These are phyloP conservation scores for Zychaea mexicana DNA, from an alignment of 371 early-diverging fungal species.

Conservation along the genomic window DNA sequence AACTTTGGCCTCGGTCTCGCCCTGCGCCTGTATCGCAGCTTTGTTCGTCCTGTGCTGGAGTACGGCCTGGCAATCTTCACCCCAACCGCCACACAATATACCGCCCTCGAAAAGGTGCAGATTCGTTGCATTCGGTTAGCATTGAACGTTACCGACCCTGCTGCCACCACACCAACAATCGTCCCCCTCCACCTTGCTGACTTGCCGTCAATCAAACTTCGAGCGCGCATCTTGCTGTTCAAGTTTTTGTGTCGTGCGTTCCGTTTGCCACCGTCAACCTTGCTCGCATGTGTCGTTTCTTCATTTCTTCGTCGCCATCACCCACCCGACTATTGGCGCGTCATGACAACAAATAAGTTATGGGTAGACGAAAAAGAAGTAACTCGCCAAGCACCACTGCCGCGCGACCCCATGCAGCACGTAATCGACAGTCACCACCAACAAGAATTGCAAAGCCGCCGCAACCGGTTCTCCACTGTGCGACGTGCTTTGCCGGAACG, in stretches of 20 bases:
- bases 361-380: too few species aligned
- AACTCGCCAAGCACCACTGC: too few species aligned
- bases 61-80: conserved; percentile 12
- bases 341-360: too few species aligned
- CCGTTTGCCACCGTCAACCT: background rate
- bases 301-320: too few species aligned
- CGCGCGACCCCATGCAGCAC: background rate
- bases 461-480: background rate
- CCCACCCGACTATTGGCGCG: too few species aligned
- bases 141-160: background rate
- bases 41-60: conserved; percentile 10
- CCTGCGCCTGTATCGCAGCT: background rate
- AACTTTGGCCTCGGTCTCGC: conserved; percentile 7
- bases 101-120: conserved; percentile 4
- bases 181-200: background rate
- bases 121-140: conserved; percentile 7
- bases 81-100: background rate
- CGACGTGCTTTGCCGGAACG: background rate
- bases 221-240: background rate
- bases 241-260: too few species aligned
- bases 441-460: too few species aligned
- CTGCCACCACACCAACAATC: background rate
- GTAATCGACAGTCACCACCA: too few species aligned
- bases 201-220: background rate
- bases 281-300: too few species aligned